These are phyloP conservation scores for Capronia epimyces DNA, from an alignment of 2,329 filamentous ascomycete genomes.

Conservation along the genomic window DNA sequence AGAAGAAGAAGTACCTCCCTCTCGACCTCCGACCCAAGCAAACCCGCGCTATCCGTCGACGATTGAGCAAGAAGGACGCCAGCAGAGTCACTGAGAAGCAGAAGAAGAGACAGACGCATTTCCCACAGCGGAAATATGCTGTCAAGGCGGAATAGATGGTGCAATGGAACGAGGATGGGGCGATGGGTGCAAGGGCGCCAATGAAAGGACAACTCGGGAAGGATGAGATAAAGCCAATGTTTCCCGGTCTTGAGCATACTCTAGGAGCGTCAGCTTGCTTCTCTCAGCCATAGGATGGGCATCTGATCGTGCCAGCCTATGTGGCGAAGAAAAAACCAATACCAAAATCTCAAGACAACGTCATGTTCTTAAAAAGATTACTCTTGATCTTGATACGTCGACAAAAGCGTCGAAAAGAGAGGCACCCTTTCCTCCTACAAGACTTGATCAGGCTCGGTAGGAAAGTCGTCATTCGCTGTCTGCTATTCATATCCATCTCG, in stretches of 20 bases:
- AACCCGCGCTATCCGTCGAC: slow-evolving; percentile 95
- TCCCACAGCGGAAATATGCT: slow-evolving; percentile 97
- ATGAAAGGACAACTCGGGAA: not conserved
- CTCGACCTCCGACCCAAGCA: slow-evolving; percentile 98
- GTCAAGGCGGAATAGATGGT: slow-evolving; percentile 63
- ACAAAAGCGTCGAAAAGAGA: slow-evolving; percentile 17
- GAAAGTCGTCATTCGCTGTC: not conserved
- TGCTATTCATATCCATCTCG: not conserved
- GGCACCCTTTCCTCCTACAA: not conserved
- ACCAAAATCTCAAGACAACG: slow-evolving; percentile 3
- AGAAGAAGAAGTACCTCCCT: slow-evolving; percentile 98
- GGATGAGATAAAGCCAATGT: not conserved
- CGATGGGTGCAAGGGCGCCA: not conserved
- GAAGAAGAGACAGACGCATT: slow-evolving; percentile 92
- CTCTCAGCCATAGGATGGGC: not conserved
- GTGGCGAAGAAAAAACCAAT: not conserved
- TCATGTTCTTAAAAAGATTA: not conserved
- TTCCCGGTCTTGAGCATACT: not conserved
- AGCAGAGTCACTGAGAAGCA: slow-evolving; percentile 82
- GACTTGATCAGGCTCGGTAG: not conserved
- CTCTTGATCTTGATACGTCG: not conserved
- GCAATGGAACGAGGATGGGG: slow-evolving; percentile 31
- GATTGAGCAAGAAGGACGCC: slow-evolving; percentile 87
- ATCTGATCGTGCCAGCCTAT: slow-evolving; percentile 1
- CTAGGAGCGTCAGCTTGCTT: not conserved